Evolutionary conservation across 352 stramenopile genomes (phyloP).

Genomic region (Phytophthora boehmeriae): DNA sequence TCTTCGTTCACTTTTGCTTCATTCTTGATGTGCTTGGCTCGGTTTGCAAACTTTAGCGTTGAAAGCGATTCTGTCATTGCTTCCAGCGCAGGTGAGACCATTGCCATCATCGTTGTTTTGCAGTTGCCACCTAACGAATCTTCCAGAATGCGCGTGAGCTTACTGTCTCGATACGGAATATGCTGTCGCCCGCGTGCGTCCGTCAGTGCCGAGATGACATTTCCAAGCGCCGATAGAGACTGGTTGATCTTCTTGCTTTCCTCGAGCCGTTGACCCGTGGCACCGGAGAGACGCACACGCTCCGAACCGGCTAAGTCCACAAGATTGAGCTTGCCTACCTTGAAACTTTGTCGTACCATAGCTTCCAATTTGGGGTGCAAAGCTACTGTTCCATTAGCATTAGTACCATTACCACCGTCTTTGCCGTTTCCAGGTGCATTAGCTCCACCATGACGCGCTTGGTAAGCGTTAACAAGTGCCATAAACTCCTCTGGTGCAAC

Average conservation of each 20-base stretch:
- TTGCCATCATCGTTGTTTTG: constrained; percentile 97
- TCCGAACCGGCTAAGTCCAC: constrained; percentile 94
- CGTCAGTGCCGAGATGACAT: constrained; percentile 91
- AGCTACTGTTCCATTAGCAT: constrained; percentile 35
- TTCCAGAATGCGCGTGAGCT: constrained; percentile 93
- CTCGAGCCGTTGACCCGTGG: constrained; percentile 87
- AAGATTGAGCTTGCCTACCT: constrained; percentile 94
- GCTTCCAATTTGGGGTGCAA: constrained; percentile 85
- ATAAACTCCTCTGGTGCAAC: constrained; percentile 88
- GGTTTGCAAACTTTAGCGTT: constrained; percentile 95
- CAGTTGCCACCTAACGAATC: constrained; percentile 92
- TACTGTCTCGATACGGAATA: constrained; percentile 94
- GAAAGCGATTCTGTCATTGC: constrained; percentile 92
- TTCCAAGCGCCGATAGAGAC: constrained; percentile 89
- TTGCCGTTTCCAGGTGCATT: constrained; percentile 19
- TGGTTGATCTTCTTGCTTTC: constrained; percentile 95
- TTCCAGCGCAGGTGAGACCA: constrained; percentile 92
- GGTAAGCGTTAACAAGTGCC: constrained; percentile 76
- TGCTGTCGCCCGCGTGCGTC: constrained; percentile 88
- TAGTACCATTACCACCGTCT: constrained; percentile 23
- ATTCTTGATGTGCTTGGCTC: constrained; percentile 94
- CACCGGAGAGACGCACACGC: constrained; percentile 86
- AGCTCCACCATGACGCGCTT: constrained; percentile 48
- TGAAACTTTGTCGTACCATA: constrained; percentile 93
- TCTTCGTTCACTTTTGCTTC: constrained; percentile 92